These are phyloP conservation scores for Spinacia oleracea DNA, from an alignment of 179 eudicot genomes.

Conservation along the genomic window DNA sequence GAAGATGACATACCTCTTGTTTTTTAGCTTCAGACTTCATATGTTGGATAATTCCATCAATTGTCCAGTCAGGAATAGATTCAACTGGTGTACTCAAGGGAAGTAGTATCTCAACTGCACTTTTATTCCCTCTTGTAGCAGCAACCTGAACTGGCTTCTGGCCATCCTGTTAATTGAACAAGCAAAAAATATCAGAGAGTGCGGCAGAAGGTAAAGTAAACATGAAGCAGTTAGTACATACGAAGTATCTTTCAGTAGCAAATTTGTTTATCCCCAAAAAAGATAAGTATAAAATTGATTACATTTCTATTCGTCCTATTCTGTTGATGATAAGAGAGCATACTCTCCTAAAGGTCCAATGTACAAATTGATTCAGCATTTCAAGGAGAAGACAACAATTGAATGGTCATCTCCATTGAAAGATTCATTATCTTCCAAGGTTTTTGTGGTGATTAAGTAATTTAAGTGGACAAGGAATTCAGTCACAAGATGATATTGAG, in stretches of 20 bases:
- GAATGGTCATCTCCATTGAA: too few relatives aligned
- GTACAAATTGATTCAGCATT: too few relatives aligned
- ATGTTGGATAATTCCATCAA: constrained; percentile 68
- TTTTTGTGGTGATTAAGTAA: too few relatives aligned
- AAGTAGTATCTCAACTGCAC: constrained; percentile 68
- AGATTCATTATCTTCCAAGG: too few relatives aligned
- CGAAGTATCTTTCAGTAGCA: background rate
- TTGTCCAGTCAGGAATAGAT: constrained; percentile 64
- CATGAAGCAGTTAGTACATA: background rate
- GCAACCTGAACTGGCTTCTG: constrained; percentile 78
- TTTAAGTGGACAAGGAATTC: too few relatives aligned
- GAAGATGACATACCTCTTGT: constrained; percentile 46
- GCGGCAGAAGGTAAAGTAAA: constrained; percentile 1
- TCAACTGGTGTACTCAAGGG: constrained; percentile 58
- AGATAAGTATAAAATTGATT: too few relatives aligned
- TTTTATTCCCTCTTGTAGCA: constrained; percentile 66
- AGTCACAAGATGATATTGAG: too few relatives aligned
- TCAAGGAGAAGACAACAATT: too few relatives aligned
- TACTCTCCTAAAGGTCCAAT: too few relatives aligned
- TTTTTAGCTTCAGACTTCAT: constrained; percentile 64
- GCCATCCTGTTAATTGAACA: constrained; percentile 58
- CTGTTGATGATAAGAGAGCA: too few relatives aligned
- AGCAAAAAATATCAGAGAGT: background rate
- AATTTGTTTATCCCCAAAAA: background rate
- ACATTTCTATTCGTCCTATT: too few relatives aligned